phyloP scores from a whole-genome alignment of 305 asterid genomes.

The Solanum hybrid region DNA sequence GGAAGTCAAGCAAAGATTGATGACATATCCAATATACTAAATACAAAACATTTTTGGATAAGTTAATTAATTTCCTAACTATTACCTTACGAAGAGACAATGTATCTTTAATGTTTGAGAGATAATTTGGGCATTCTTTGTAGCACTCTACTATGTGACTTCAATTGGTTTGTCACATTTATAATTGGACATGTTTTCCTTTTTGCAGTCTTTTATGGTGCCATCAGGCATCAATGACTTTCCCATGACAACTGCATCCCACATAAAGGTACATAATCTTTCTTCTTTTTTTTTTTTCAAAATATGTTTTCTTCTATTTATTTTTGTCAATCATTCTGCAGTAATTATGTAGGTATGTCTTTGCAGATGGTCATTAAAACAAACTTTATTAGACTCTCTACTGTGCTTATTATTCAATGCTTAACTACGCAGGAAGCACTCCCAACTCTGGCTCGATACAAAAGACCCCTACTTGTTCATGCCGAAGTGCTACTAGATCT shows the following conservation, averaged over 20 bases:
- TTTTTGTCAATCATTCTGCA: not conserved
- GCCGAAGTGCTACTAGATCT: constrained; percentile 60
- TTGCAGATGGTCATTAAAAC: not conserved
- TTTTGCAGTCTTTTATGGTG: constrained; percentile 84
- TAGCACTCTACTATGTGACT: not conserved
- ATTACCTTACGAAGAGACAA: not conserved
- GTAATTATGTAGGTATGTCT: not conserved
- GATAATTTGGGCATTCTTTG: not conserved
- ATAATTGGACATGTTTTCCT: not conserved
- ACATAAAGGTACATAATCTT: constrained; percentile 61
- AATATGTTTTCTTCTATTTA: not conserved
- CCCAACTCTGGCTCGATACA: constrained; percentile 63
- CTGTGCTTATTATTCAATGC: not conserved
- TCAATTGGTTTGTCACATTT: not conserved
- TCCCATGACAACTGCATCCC: constrained; percentile 84
- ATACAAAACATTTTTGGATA: not conserved
- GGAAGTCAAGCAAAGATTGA: not conserved
- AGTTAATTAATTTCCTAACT: not conserved
- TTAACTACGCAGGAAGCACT: constrained; percentile 55
- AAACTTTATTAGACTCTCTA: not conserved
- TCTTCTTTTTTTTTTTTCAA: not conserved
- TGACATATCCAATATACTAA: not conserved
- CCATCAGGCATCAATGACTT: constrained; percentile 96
- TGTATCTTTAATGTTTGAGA: not conserved
- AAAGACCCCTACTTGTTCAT: constrained; percentile 85